Evolutionary conservation across 306 rosid genomes (phyloP).

Genomic region (Spatholobus suberectus): DNA sequence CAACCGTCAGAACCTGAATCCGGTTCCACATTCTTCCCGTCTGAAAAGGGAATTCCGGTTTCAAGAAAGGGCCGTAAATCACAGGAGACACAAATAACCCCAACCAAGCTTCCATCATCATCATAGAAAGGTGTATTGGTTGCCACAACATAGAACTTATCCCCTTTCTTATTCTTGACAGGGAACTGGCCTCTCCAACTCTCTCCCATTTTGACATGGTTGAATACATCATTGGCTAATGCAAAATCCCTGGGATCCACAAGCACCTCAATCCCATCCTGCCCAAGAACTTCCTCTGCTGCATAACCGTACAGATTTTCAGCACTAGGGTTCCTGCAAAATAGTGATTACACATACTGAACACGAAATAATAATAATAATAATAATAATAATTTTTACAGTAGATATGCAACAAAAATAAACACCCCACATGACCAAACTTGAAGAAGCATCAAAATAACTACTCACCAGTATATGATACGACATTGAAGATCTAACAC

Average conservation of each 20-base stretch:
- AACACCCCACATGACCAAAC: slow-evolving; percentile 34
- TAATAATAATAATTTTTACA: background rate
- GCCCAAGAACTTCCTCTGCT: slow-evolving; percentile 83
- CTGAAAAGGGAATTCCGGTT: slow-evolving; percentile 47
- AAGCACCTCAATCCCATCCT: slow-evolving; percentile 65
- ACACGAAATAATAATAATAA: slow-evolving; percentile 12
- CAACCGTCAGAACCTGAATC: slow-evolving; percentile 49
- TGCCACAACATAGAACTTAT: slow-evolving; percentile 57
- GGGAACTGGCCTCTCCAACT: slow-evolving; percentile 94
- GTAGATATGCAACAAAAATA: slow-evolving; percentile 12
- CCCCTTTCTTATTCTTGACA: slow-evolving; percentile 78
- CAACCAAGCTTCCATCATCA: slow-evolving; percentile 75
- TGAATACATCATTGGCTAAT: slow-evolving; percentile 58
- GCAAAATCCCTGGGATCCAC: slow-evolving; percentile 64
- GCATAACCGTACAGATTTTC: slow-evolving; percentile 79
- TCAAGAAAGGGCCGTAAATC: slow-evolving; percentile 74
- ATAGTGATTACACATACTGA: slow-evolving; percentile 33
- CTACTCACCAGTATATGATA: slow-evolving; percentile 74
- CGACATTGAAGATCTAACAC: slow-evolving; percentile 77
- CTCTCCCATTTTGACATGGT: slow-evolving; percentile 71
- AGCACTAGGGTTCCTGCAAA: slow-evolving; percentile 91
- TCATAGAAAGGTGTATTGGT: slow-evolving; percentile 87
- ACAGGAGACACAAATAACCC: slow-evolving; percentile 75
- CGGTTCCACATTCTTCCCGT: slow-evolving; percentile 43
- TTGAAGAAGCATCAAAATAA: background rate